Percentiles rank a stretch among this genome's conserved stretches.
Conservation (phyloP, 345 rosid genomes). For the Erodium maritimum region DNA sequence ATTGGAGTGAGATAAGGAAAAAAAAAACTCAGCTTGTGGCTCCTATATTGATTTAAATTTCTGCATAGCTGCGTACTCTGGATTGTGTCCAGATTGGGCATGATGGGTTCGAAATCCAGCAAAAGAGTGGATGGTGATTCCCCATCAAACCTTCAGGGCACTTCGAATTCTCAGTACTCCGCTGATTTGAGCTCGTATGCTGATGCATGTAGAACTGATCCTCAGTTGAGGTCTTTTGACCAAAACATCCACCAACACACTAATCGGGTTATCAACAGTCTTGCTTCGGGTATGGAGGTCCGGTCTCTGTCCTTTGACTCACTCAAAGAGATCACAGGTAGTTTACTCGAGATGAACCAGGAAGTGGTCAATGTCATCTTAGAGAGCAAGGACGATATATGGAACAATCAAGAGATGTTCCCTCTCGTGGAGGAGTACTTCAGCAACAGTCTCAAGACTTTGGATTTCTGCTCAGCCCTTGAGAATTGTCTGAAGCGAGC, state of each 20-base stretch:
- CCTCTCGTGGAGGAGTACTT: slow-evolving; percentile 61
- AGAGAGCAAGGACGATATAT: slow-evolving; percentile 55
- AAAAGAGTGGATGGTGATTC: slow-evolving; percentile 17
- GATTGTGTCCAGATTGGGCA: neutral
- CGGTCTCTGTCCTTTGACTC: slow-evolving; percentile 61
- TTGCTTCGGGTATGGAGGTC: slow-evolving; percentile 45
- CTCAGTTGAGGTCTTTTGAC: slow-evolving; percentile 61
- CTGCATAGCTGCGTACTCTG: neutral
- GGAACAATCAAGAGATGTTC: slow-evolving; percentile 53
- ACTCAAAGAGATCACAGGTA: slow-evolving; percentile 51
- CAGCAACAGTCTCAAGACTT: slow-evolving; percentile 44
- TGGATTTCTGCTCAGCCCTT: slow-evolving; percentile 70
- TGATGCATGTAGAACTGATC: slow-evolving; percentile 61
- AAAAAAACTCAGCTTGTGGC: too few species aligned
- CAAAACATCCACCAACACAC: slow-evolving; percentile 48
- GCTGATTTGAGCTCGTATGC: slow-evolving; percentile 57
- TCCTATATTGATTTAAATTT: too few species aligned
- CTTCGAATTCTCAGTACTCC: slow-evolving; percentile 20
- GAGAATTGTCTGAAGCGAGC: slow-evolving; percentile 58
- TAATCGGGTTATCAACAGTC: slow-evolving; percentile 38
- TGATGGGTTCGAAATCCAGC: slow-evolving; percentile 26
- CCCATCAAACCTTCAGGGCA: slow-evolving; percentile 15
- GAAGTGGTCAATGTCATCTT: slow-evolving; percentile 66
- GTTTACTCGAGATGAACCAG: slow-evolving; percentile 75
- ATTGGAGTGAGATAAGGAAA: too few species aligned